Evolutionary conservation across 345 rosid genomes (phyloP).

Genomic region (Dimocarpus longan): DNA sequence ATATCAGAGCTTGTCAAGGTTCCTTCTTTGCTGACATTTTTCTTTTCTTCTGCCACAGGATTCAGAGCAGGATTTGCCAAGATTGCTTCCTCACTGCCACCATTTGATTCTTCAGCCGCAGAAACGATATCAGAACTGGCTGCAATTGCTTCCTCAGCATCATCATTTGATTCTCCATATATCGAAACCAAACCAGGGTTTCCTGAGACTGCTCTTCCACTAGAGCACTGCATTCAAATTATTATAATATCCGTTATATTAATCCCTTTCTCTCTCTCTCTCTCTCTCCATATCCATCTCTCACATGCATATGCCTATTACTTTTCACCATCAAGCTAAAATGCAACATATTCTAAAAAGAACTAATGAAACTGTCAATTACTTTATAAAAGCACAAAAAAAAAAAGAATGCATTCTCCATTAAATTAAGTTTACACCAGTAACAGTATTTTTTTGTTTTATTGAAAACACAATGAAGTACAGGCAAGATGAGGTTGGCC

Average conservation of each 20-base stretch:
- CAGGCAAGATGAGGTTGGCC: too few species aligned
- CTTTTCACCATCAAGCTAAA: neutral
- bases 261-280: neutral
- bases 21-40: constrained; percentile 16
- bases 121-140: neutral
- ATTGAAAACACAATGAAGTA: neutral
- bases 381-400: neutral
- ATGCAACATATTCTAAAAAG: neutral
- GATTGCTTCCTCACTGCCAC: neutral
- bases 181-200: constrained; percentile 19
- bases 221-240: constrained; percentile 34
- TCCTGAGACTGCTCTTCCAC: constrained; percentile 14
- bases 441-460: neutral
- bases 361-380: neutral
- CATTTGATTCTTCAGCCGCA: constrained; percentile 21
- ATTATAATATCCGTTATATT: constrained; percentile 6
- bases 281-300: neutral
- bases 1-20: constrained; percentile 11
- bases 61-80: constrained; percentile 10
- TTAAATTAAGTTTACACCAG: neutral
- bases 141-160: neutral
- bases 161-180: constrained; percentile 8
- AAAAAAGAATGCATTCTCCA: neutral
- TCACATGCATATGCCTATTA: neutral
- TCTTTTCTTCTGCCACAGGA: constrained; percentile 21